Percentiles rank a stretch among this genome's conserved stretches.
Conservation (phyloP, 495 filamentous ascomycete genomes). For the Trichocladium uniseriatum region DNA sequence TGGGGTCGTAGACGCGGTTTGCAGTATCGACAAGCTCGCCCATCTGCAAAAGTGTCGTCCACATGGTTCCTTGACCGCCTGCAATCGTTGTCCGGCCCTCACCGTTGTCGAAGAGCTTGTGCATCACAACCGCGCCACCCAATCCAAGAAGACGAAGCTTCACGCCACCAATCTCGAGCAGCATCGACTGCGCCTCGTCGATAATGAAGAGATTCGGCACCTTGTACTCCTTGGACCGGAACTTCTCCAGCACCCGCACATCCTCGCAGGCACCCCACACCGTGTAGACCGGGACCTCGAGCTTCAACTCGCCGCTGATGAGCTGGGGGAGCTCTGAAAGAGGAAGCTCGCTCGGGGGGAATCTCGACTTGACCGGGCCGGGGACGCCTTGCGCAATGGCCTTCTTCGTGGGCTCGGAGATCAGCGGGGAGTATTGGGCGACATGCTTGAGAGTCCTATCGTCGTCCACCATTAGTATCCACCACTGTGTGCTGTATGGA, state of each 20-base stretch:
- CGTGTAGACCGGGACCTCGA: conserved; percentile 95
- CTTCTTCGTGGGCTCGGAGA: conserved; percentile 80
- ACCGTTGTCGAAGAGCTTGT: conserved; percentile 99
- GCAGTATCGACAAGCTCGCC: conserved; percentile 97
- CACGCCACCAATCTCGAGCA: conserved; percentile 89
- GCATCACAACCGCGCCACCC: conserved; percentile 97
- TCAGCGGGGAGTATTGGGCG: conserved; percentile 92
- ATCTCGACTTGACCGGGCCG: conserved; percentile 73
- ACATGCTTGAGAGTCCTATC: conserved; percentile 92
- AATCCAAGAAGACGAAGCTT: conserved; percentile 91
- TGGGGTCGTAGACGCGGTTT: conserved; percentile 95
- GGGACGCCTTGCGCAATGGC: conserved; percentile 51
- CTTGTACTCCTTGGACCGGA: conserved; percentile 96
- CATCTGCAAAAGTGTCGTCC: conserved; percentile 97
- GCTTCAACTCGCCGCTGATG: conserved; percentile 73
- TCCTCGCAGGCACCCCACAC: conserved; percentile 99
- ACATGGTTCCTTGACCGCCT: conserved; percentile 98
- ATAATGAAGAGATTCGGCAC: conserved; percentile 96
- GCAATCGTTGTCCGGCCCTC: conserved; percentile 97
- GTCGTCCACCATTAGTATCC: conserved; percentile 13
- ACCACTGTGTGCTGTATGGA: neutral
- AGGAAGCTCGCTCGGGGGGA: conserved; percentile 67
- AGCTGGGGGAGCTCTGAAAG: conserved; percentile 93
- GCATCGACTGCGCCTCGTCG: conserved; percentile 90
- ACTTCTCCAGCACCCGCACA: conserved; percentile 95